phyloP scores from a whole-genome alignment of 2,329 filamentous ascomycete genomes.

The Epichloe scottii region DNA sequence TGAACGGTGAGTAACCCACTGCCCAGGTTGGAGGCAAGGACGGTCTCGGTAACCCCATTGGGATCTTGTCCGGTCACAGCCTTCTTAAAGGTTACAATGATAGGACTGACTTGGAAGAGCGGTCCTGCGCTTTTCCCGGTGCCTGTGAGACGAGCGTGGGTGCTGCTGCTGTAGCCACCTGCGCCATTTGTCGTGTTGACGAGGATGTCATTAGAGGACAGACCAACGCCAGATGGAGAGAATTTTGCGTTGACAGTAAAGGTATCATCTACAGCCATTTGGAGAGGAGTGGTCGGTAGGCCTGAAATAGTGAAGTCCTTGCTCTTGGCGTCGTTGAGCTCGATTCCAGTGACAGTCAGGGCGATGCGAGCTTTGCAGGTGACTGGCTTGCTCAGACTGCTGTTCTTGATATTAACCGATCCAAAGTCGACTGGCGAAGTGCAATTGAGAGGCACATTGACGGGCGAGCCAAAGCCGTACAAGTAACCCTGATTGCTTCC shows the following conservation, averaged over 20 bases:
- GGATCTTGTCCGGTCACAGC: conserved; percentile 31
- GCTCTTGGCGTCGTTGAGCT: conserved; percentile 20
- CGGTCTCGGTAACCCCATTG: conserved; percentile 27
- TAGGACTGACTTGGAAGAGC: conserved; percentile 34
- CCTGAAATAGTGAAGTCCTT: conserved; percentile 25
- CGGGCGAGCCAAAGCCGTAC: conserved; percentile 43
- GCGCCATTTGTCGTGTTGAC: conserved; percentile 34
- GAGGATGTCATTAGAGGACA: conserved; percentile 33
- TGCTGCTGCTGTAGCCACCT: conserved; percentile 32
- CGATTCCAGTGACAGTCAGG: conserved; percentile 28
- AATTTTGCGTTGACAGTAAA: conserved; percentile 35
- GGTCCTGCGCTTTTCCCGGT: conserved; percentile 33
- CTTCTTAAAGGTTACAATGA: conserved; percentile 34
- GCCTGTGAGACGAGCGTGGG: conserved; percentile 34
- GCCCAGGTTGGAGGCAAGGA: conserved; percentile 38
- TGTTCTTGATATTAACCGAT: conserved; percentile 26
- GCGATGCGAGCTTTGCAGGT: conserved; percentile 36
- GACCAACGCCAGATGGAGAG: conserved; percentile 32
- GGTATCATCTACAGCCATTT: conserved; percentile 20
- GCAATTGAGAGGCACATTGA: conserved; percentile 41
- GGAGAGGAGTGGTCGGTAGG: conserved; percentile 19
- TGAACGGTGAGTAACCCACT: conserved; percentile 31
- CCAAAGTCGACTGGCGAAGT: conserved; percentile 36
- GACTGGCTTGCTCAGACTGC: conserved; percentile 18
- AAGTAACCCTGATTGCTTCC: conserved; percentile 37